Evolutionary conservation across 257 asterid species (phyloP).

Genomic region (Anisodus tanguticus): DNA sequence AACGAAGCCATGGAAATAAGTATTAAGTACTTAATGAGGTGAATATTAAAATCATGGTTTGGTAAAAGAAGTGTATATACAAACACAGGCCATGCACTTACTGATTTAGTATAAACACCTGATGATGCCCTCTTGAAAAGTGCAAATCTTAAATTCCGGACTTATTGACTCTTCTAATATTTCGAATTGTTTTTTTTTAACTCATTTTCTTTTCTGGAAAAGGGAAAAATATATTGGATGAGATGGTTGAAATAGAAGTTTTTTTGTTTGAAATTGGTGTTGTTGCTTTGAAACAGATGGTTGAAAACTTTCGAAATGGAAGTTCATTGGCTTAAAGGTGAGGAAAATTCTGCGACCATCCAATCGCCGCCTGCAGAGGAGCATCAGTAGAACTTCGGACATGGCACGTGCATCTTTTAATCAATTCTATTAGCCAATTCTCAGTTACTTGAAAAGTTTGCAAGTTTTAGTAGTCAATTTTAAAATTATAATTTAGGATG

Average conservation of each 20-base stretch:
- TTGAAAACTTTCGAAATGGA: constrained; percentile 8
- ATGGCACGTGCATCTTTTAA: not conserved
- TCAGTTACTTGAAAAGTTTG: not conserved
- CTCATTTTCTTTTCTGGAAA: too few relatives aligned
- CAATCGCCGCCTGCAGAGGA: not conserved
- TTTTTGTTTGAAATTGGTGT: not conserved
- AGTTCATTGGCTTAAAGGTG: constrained; percentile 1
- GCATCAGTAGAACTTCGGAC: not conserved
- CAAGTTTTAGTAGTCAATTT: not conserved
- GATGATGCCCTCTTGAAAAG: too few relatives aligned
- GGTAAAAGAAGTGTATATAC: too few relatives aligned
- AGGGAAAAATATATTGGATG: not conserved
- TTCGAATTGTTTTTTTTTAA: not conserved
- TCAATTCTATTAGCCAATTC: not conserved
- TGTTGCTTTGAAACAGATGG: constrained; percentile 16
- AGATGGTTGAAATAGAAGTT: not conserved
- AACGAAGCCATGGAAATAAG: too few relatives aligned
- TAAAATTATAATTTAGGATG: not conserved
- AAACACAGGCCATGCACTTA: too few relatives aligned
- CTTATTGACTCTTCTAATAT: too few relatives aligned
- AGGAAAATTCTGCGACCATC: not conserved
- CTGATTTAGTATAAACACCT: too few relatives aligned
- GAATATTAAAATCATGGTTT: too few relatives aligned
- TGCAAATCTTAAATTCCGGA: too few relatives aligned
- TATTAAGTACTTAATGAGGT: too few relatives aligned